phyloP scores from a whole-genome alignment of 164 flowering plant genomes.

The Aristolochia californica region DNA sequence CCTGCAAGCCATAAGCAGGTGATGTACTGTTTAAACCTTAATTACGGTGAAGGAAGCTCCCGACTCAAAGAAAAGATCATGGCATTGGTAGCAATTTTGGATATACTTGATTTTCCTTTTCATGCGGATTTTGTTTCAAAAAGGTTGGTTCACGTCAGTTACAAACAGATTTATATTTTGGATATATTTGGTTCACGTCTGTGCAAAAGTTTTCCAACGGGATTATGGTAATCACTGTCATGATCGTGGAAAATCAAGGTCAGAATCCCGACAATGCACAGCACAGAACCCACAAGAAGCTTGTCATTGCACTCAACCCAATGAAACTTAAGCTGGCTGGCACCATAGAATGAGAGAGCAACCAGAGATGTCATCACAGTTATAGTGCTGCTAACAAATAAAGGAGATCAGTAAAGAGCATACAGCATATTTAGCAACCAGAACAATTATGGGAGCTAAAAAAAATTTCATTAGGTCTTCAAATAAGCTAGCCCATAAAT shows the following conservation, averaged over 20 bases:
- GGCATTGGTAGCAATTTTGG: too few species aligned
- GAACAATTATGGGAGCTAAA: background rate
- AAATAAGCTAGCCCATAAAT: too few species aligned
- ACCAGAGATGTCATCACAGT: constrained; percentile 94
- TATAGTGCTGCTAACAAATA: constrained; percentile 55
- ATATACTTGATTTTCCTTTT: too few species aligned
- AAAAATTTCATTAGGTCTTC: background rate
- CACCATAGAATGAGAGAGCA: constrained; percentile 95
- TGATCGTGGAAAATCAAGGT: constrained; percentile 86
- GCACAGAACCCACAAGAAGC: constrained; percentile 88
- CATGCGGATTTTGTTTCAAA: too few species aligned
- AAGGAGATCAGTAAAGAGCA: background rate
- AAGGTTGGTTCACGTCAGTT: too few species aligned
- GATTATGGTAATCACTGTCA: constrained; percentile 22
- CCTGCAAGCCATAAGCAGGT: too few species aligned
- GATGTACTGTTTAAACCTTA: too few species aligned
- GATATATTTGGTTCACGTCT: constrained; percentile 41
- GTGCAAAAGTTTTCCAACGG: constrained; percentile 31
- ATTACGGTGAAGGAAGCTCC: too few species aligned
- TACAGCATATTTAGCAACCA: background rate
- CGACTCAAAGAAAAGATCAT: too few species aligned
- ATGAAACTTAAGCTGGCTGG: constrained; percentile 94
- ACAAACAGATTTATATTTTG: too few species aligned
- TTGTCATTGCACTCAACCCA: constrained; percentile 97
- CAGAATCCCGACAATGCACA: constrained; percentile 82